Percentiles rank a stretch among this genome's conserved stretches.
Evolutionary conservation across 495 filamentous ascomycete genomes (phyloP).

Genomic region (Penicillium mononematosum): DNA sequence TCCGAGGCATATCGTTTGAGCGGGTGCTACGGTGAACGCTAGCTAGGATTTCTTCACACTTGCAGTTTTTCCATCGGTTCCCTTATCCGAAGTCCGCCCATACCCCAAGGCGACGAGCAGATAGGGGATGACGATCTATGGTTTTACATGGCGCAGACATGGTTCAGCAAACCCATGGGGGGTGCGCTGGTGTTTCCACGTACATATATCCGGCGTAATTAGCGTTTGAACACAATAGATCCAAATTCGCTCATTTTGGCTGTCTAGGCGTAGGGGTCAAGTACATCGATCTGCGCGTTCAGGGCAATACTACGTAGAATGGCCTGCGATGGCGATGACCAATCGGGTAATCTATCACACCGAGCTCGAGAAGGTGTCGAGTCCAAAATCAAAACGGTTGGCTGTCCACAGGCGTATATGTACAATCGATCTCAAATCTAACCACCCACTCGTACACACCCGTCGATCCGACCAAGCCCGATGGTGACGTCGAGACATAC

Average conservation of each 20-base stretch:
- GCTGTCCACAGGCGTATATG: constrained; percentile 30
- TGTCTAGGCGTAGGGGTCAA: not conserved
- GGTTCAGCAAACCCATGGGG: constrained; percentile 4
- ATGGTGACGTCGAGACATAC: constrained; percentile 3
- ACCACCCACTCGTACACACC: constrained; percentile 20
- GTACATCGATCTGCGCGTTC: not conserved
- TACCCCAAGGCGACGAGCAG: constrained; percentile 14
- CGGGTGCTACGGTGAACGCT: constrained; percentile 55
- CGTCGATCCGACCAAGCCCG: constrained; percentile 18
- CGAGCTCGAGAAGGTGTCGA: not conserved
- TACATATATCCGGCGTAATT: constrained; percentile 34
- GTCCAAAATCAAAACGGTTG: constrained; percentile 17
- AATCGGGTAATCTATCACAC: not conserved
- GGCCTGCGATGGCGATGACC: too few species aligned
- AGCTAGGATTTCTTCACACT: not conserved
- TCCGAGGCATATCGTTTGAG: constrained; percentile 72
- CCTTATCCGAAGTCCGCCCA: not conserved
- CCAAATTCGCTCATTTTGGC: constrained; percentile 5
- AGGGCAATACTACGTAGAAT: not conserved
- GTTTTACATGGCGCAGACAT: constrained; percentile 14
- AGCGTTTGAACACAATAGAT: constrained; percentile 31
- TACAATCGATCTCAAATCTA: constrained; percentile 28
- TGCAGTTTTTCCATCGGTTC: constrained; percentile 1
- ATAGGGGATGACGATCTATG: constrained; percentile 21
- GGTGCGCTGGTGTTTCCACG: constrained; percentile 17